phyloP scores from a whole-genome alignment of 2,329 filamentous ascomycete genomes.

The Periconia macrospinosa region DNA sequence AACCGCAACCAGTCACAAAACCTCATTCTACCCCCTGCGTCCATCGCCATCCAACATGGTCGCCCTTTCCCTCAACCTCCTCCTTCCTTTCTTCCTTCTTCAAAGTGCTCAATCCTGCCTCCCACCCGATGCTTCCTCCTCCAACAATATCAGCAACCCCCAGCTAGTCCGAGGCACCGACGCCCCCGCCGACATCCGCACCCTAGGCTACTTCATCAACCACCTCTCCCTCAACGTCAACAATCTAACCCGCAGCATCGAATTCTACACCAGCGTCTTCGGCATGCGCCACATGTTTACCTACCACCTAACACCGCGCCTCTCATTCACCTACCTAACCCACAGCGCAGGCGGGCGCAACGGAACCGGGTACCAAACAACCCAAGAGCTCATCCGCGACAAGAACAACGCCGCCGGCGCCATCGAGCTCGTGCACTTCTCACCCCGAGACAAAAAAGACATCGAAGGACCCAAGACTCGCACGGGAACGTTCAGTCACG shows the following conservation, averaged over 20 bases:
- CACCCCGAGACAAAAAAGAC: not conserved
- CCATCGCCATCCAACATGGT: no score
- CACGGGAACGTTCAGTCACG: not conserved
- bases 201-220: slow-evolving; percentile 5
- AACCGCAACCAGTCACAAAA: no score
- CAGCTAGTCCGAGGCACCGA: not conserved
- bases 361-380: slow-evolving; percentile 3
- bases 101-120: no score
- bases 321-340: slow-evolving; percentile 4
- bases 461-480: not conserved
- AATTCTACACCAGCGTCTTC: slow-evolving; percentile 7
- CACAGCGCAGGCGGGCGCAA: slow-evolving; percentile 4
- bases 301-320: slow-evolving; percentile 1
- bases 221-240: slow-evolving; percentile 4
- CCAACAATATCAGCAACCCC: not conserved
- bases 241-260: slow-evolving; percentile 4
- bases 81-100: no score
- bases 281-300: slow-evolving; percentile 5
- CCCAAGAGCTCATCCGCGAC: slow-evolving; percentile 1
- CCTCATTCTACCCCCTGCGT: no score
- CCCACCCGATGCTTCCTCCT: no score
- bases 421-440: slow-evolving; percentile 1
- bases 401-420: not conserved
- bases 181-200: not conserved
- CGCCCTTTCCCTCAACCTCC: no score